Evolutionary conservation across 176 grass and related monocot species (phyloP), one percentile per base, ranked within the genome.

Genomic region (Tillandsia fasciculata): DNA sequence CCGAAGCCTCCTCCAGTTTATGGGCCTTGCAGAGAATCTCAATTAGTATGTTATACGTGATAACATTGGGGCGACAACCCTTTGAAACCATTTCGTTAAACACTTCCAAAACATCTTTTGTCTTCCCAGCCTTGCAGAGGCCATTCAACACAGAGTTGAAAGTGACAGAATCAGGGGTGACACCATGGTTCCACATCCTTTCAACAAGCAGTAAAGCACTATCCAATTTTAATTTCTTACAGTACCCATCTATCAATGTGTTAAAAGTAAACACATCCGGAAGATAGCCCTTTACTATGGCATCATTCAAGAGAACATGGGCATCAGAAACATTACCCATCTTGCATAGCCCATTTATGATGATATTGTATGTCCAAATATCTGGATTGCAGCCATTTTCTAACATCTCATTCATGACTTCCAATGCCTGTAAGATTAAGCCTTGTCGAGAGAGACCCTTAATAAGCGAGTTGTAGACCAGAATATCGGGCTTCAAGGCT

Each of bases 111-210:
- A 92, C 89, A 73, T 96, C 93, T 17, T 66, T 81, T 15, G 76
- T 54, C 63, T 96, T 96, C 64, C 89, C 76, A 70, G 86, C 78
- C 72, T 96, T 96, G 83, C 93, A 90, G 22, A 96, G 84, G 9
- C 93, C 93, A 85, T 90, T 92, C n/a, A 92, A 78, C 51, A 96
- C 80, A 0, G 93, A 87, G 68, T 96, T 96, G 72, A 90, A 96
- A 17, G 93, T 96, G 64, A 96, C 71, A 53, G 70, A 76, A 85
- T 89, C 86, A 10, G 93, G 86, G 17, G 49, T 64, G 9, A 92
- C 77, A 82, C 79, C 86, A 76, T 82, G 87, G 24, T 67, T 86
- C 93, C 93, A 92, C 93, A 96, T 90, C 72, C 88, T 88, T 65
- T 82, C 80, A 71, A 96, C 86, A 66, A 96, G 78, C 67, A 84